Base-by-base conservation (phyloP, 148 eudicot genomes). In the Euryodendron excelsum region DNA sequence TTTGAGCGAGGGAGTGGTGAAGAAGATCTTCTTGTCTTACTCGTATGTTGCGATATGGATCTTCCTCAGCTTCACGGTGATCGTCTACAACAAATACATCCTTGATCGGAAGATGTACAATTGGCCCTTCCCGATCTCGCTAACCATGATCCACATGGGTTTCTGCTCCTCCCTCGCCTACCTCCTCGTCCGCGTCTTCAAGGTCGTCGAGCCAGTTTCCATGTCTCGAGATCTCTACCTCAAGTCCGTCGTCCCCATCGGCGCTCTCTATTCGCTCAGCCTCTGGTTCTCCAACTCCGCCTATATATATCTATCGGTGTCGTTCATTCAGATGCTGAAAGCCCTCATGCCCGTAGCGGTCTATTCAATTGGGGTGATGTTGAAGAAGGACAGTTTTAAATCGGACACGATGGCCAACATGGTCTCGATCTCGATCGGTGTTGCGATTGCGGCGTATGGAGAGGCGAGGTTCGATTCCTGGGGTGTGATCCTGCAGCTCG, bases 271-370 rank as follows among this genome's bases (percentile, higher is more conserved):
- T 55, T 81, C 92, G 7, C 66, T 89, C 27, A 81, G 86, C 0
- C 78, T 91, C 10, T 91, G 95, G 95, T 74, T 88, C 0, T 91
- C 95, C 0, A 91, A 91, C 74, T 89, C 95, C 0, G 92, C 95
- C 0, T 91, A 91, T 36, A 91, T 91, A 30, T 91, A 88, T 55
- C 66, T 91, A 0, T 89, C 93, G 1, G 95, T 91, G 0, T 89
- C 93, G 0, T 91, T 91, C 75, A 91, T 91, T 14, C 96, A 91
- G 74, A 91, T 91, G 96, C 78, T 91, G 6, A 91, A 91, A 58
- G 96, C 96, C 12, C 80, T 91, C 0, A 91, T 89, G 93, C 96
- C 96, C 1, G 96, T 91, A 18, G 93, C 91, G 0, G 96, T 89
- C 9, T 91, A 91, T 60, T 91, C 96, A 0, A 82, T 89, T 20